Conservation (phyloP, 106 monocot genomes). For the Platanthera guangdongensis region DNA sequence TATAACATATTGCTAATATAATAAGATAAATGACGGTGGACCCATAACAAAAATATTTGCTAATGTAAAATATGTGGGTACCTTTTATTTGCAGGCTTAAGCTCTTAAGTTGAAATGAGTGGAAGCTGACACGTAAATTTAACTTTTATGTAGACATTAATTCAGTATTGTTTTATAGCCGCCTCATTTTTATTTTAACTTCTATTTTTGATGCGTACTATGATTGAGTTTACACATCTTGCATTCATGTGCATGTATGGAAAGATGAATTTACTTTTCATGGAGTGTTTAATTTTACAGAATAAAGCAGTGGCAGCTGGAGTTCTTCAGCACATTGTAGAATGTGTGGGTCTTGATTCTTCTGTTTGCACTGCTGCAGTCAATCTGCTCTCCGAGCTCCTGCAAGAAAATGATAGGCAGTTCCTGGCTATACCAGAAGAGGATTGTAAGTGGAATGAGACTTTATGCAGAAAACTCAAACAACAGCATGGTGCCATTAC, state of each 20-base stretch:
- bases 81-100: too few relatives aligned
- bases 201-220: not conserved
- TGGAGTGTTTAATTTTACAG: constrained; percentile 1
- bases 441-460: constrained; percentile 9
- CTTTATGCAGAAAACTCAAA: constrained; percentile 10
- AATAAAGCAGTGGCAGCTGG: constrained; percentile 13
- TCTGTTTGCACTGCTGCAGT: constrained; percentile 7
- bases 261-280: not conserved
- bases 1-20: too few relatives aligned
- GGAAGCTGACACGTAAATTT: not conserved
- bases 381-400: constrained; percentile 13
- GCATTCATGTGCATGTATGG: not conserved
- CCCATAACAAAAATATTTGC: too few relatives aligned
- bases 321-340: constrained; percentile 8
- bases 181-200: not conserved
- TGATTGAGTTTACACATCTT: not conserved
- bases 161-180: not conserved
- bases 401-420: constrained; percentile 5
- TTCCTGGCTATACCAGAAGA: not conserved
- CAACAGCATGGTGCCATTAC: constrained; percentile 1
- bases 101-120: not conserved
- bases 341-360: constrained; percentile 2
- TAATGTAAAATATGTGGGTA: too few relatives aligned
- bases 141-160: not conserved
- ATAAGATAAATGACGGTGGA: too few relatives aligned